Evolutionary conservation across 495 filamentous ascomycete genomes (phyloP).

Genomic region (Xylaria telfairii): DNA sequence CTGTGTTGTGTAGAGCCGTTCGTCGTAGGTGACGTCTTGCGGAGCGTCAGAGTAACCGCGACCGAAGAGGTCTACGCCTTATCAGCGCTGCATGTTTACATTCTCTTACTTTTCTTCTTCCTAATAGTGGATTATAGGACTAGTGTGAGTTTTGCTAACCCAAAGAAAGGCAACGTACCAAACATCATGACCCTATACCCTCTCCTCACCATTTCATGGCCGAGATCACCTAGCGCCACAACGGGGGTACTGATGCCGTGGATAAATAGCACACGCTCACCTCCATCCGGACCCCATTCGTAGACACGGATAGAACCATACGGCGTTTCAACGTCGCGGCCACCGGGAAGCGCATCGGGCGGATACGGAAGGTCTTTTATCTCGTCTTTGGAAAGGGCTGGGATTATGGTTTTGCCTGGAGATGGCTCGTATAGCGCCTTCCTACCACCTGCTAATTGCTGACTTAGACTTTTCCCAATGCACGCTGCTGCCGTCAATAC

Average conservation of each 20-base stretch:
- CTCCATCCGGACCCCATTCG: conserved; percentile 75
- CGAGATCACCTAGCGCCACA: conserved; percentile 64
- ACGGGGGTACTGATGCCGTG: conserved; percentile 78
- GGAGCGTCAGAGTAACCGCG: conserved; percentile 80
- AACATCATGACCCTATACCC: conserved; percentile 77
- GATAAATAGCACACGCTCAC: conserved; percentile 70
- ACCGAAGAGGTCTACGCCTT: conserved; percentile 68
- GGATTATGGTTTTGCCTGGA: conserved; percentile 37
- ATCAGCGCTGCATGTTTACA: background rate
- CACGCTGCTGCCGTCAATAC: conserved; percentile 8
- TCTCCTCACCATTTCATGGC: conserved; percentile 63
- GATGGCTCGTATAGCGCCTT: conserved; percentile 28
- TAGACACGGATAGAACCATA: conserved; percentile 75
- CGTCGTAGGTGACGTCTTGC: conserved; percentile 69
- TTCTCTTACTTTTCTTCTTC: too few species aligned
- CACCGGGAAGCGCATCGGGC: conserved; percentile 74
- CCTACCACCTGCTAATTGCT: background rate
- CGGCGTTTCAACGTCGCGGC: conserved; percentile 71
- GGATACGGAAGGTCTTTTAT: conserved; percentile 67
- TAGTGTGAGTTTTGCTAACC: background rate
- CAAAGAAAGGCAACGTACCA: conserved; percentile 49
- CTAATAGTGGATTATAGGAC: background rate
- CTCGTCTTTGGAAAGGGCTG: conserved; percentile 42
- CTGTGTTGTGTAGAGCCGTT: conserved; percentile 74
- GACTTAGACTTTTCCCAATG: background rate